Evolutionary conservation across 2,329 filamentous ascomycete genomes (phyloP).

Genomic region (Pyrenochaeta sp.): DNA sequence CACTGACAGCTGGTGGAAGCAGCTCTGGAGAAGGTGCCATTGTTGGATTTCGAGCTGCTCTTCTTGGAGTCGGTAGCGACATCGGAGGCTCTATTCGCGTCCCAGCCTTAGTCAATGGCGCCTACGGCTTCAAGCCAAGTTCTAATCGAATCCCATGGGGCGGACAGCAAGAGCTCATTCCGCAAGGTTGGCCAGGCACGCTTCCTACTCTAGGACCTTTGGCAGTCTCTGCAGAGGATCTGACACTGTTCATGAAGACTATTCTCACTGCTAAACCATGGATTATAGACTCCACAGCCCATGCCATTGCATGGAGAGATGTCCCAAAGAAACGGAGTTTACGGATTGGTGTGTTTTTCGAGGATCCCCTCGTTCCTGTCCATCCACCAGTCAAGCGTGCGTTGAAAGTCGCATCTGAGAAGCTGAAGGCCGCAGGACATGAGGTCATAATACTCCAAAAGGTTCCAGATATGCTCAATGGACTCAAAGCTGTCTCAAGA

Average conservation of each 20-base stretch:
- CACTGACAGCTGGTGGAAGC: conserved; percentile 66
- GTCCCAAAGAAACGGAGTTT: conserved; percentile 1
- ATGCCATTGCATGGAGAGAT: conserved; percentile 14
- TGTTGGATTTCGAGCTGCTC: conserved; percentile 63
- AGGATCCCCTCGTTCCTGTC: conserved; percentile 14
- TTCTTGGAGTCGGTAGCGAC: conserved; percentile 67
- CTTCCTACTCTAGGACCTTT: conserved; percentile 47
- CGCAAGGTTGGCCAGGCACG: conserved; percentile 32
- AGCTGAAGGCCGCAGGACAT: too few relatives aligned
- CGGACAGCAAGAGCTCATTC: conserved; percentile 20
- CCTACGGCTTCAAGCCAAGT: conserved; percentile 60
- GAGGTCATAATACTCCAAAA: conserved; percentile 8
- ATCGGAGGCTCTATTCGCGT: conserved; percentile 59
- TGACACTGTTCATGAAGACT: conserved; percentile 49
- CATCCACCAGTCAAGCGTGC: conserved; percentile 13
- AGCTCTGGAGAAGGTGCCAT: conserved; percentile 71
- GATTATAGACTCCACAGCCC: conserved; percentile 23
- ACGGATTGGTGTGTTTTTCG: conserved; percentile 10
- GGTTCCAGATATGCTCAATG: conserved; percentile 3
- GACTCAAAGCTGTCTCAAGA: too few relatives aligned
- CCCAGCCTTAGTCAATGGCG: conserved; percentile 61
- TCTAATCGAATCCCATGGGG: conserved; percentile 57
- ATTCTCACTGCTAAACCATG: conserved; percentile 51
- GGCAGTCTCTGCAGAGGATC: conserved; percentile 48
- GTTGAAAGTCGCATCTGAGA: conserved; percentile 10